These are phyloP conservation scores for Ogataea trehalophila DNA, from an alignment of 805 yeast species.

Conservation along the genomic window DNA sequence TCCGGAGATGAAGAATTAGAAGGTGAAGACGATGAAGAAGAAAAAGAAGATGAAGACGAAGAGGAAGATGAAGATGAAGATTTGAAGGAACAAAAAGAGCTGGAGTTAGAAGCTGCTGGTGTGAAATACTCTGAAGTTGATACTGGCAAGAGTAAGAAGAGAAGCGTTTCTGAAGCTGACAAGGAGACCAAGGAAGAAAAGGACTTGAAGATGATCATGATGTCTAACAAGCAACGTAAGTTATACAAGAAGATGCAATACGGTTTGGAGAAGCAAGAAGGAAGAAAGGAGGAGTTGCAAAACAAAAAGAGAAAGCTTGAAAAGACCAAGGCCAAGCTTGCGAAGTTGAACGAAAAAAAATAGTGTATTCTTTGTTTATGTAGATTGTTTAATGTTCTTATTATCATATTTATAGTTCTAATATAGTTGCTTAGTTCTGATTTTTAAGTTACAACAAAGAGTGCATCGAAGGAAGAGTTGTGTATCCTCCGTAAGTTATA, in stretches of 20 bases:
- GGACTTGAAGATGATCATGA: conserved; percentile 92
- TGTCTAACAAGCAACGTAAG: conserved; percentile 94
- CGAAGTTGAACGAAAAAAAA: conserved; percentile 2
- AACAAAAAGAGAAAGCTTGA: conserved; percentile 67
- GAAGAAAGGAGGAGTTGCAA: conserved; percentile 61
- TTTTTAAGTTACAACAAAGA: too few species aligned
- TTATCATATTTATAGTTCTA: background rate
- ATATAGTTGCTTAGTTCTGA: too few species aligned
- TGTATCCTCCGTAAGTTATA: too few species aligned
- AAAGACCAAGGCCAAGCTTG: conserved; percentile 44
- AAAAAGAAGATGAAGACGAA: conserved; percentile 47
- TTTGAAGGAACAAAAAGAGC: conserved; percentile 65
- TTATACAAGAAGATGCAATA: conserved; percentile 93
- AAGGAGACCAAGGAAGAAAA: conserved; percentile 65
- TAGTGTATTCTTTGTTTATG: background rate
- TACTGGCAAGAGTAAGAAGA: conserved; percentile 32
- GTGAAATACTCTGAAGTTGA: conserved; percentile 63
- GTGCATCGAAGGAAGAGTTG: too few species aligned
- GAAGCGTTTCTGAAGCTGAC: conserved; percentile 36
- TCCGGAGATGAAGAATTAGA: conserved; percentile 45
- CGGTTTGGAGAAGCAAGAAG: conserved; percentile 78
- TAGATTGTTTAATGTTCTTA: background rate
- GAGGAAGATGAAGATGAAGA: conserved; percentile 52
- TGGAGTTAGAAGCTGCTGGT: conserved; percentile 89
- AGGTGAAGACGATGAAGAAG: conserved; percentile 48